Conservation (phyloP, 441 rosid genomes). For the Mallotus repandus region DNA sequence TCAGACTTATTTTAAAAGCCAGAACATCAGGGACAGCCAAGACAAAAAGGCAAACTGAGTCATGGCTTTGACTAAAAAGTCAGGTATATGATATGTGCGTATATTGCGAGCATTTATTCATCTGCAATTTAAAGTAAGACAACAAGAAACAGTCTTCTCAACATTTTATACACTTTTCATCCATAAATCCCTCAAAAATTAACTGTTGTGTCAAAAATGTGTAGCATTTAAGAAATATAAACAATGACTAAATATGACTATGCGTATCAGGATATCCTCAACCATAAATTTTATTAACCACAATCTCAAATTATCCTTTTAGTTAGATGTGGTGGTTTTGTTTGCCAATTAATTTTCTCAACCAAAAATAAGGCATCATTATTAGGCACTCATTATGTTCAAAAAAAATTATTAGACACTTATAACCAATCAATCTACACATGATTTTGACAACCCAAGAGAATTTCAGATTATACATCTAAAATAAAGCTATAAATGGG, state of each 20-base stretch:
- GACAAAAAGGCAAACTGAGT: background rate
- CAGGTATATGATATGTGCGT: background rate
- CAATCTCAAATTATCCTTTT: background rate
- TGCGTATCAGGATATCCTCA: too few relatives aligned
- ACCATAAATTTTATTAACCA: background rate
- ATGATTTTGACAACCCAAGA: background rate
- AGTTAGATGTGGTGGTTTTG: background rate
- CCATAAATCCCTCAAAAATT: too few relatives aligned
- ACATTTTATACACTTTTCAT: background rate
- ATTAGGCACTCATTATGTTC: background rate
- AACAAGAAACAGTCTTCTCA: background rate
- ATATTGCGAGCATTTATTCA: background rate
- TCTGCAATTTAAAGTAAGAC: background rate
- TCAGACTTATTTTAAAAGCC: background rate
- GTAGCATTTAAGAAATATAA: too few relatives aligned
- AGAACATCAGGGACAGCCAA: background rate
- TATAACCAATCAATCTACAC: background rate
- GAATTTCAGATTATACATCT: background rate
- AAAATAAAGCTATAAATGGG: slow-evolving; percentile 3
- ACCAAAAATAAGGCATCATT: background rate
- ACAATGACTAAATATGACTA: too few relatives aligned
- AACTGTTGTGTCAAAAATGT: background rate
- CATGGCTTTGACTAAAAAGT: background rate
- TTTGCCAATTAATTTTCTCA: background rate
- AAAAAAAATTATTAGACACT: too few relatives aligned